Evolutionary conservation across 2,329 filamentous ascomycete genomes (phyloP), one percentile per base, ranked within the genome.

Genomic region (Sclerotinia subarctica): DNA sequence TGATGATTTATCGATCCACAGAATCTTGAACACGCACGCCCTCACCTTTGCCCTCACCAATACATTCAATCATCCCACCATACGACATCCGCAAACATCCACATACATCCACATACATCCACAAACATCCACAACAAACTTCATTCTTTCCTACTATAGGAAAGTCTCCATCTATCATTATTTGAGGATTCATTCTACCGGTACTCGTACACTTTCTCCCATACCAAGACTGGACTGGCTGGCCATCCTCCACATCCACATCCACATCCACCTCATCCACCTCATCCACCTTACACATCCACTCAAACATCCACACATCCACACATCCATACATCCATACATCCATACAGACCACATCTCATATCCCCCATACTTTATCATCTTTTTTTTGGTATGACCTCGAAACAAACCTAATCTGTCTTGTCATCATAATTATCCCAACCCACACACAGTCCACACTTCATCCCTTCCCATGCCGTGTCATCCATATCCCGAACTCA

Each of bases 401-500:
- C 58, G 44, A 60, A 47, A 47, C 58, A 60, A 60, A 49, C 58
- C 44, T 49, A 60, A 60, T 35, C 58, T 35, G 58, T 60, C 44
- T 49, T 44, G 58, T 60, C 58, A 60, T 60, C 58, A 49, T n/a
- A 60, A 38, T 64, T 35, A 54, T 52, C 60, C 47, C 32, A 51
- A 51, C 51, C 60, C 60, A 54, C 32, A 3, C 5, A 6, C 35
- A 51, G 26, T 19, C 60, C 60, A 64, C 56, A 59, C 44, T 65
- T 60, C 58, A 67, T 65, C 59, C 60, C n/a, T 63, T 64, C 51
- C 62, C 51, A 64, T 66, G 57, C 57, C 68, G 63, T 69, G 62
- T 65, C 69, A 69, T 60, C 65, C 67, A 56, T 47, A 54, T 66
- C 58, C 64, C 68, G 52, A 64, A 67, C 58, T 49, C 62, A 69